phyloP scores from a whole-genome alignment of 345 rosid genomes.

The Eucalyptus camaldulensis region DNA sequence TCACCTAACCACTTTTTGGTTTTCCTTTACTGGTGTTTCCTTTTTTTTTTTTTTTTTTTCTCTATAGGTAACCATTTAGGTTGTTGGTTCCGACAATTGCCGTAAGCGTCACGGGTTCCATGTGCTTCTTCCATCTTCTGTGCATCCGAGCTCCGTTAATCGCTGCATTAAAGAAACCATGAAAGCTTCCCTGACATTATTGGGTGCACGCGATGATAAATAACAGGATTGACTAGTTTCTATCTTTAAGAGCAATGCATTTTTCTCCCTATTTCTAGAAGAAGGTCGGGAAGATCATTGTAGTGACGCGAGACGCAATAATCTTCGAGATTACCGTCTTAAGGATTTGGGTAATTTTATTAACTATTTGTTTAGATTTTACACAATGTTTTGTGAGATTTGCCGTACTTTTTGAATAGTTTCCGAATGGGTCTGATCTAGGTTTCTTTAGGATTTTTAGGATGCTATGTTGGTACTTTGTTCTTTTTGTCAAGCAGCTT shows the following conservation, averaged over 20 bases:
- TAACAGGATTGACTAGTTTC: background rate
- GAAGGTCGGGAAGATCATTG: background rate
- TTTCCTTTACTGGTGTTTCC: background rate
- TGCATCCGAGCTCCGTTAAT: background rate
- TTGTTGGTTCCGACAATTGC: background rate
- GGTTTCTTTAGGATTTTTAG: background rate
- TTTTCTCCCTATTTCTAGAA: background rate
- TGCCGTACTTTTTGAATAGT: background rate
- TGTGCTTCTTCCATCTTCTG: background rate
- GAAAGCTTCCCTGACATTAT: background rate
- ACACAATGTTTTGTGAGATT: background rate
- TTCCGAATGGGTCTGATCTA: background rate
- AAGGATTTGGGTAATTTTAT: background rate
- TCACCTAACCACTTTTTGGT: background rate
- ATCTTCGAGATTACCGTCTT: background rate
- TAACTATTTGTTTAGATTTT: background rate
- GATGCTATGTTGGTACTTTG: background rate
- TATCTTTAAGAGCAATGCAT: background rate
- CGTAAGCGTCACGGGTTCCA: background rate
- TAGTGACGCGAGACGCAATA: fast-evolving
- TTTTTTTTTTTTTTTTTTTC: background rate
- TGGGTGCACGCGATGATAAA: background rate
- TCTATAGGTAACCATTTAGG: background rate
- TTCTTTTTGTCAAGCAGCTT: background rate
- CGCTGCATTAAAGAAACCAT: background rate